Base-by-base conservation (phyloP, 352 stramenopile genomes). In the Aphanomyces stellatus region DNA sequence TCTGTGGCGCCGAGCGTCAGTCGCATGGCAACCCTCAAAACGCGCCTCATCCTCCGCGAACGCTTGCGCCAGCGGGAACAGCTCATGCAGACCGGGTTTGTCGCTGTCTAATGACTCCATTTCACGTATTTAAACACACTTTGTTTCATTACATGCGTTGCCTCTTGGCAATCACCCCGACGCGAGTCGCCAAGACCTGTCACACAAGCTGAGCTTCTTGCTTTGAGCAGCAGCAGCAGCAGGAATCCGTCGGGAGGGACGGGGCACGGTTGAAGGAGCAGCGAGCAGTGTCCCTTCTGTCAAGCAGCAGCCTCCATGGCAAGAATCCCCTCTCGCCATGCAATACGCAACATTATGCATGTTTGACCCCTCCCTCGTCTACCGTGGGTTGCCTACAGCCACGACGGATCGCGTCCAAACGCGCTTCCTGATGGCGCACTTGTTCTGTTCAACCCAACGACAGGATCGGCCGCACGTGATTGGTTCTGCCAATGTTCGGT, bases 381-480 rank as follows among this genome's bases (percentile, higher is more conserved):
- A n/a, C n/a, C n/a, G n/a, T n/a, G n/a, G n/a, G n/a, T n/a, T n/a
- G n/a, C n/a, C n/a, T n/a, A n/a, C n/a, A n/a, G n/a, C n/a, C n/a
- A n/a, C n/a, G n/a, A n/a, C n/a, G n/a, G n/a, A n/a, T n/a, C n/a
- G n/a, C n/a, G n/a, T n/a, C n/a, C n/a, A n/a, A n/a, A n/a, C n/a
- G n/a, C n/a, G n/a, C 11, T 19, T 46, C 37, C 11, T 46, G 11
- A n/a, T 46, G 11, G n/a, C 13, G 37, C 37, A n/a, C 13, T 46
- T 46, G 11, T 46, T 46, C 49, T 57, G 49, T 57, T 57, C 49
- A 57, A 57, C 49, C 49, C 19, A 13, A n/a, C 49, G 49, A 57
- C 49, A 57, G 17, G 25, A 40, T 8, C 7, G 30, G 17, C 30
- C 11, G 49, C 49, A 34, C 33, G 13, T 37, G 25, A 57, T 57